Evolutionary conservation across 768 basidiomycete species (phyloP), one percentile per base, ranked within the genome.

Genomic region (Amanita exitialis): DNA sequence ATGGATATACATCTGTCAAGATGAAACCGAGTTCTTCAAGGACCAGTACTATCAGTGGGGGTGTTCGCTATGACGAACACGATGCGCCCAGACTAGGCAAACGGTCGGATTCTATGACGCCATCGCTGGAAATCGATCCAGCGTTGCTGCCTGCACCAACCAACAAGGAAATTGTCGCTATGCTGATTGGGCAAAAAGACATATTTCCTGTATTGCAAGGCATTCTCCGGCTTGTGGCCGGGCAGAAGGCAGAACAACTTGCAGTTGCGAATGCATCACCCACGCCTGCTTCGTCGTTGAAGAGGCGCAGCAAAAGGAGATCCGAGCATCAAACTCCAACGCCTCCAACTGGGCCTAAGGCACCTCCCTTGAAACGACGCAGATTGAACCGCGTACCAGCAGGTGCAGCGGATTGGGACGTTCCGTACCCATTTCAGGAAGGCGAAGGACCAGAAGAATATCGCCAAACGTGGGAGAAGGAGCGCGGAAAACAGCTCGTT

Each of bases 351-450:
- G 50, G 50, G 23, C 28, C 16, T 36, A 44, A 41, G 20, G 37
- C 53, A 18, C 56, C 59, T 12, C 59, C 71, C 5, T 43, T 58
- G 16, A 89, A 86, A 65, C 80, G 77, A 54, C 75, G 86, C 25
- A 85, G 77, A 57, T 67, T 89, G 12, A 72, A 70, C 51, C 66
- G 69, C 7, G 86, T 90, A 12, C 88, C 88, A 30, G 88, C 88
- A 18, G 88, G 88, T 9, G 88, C 88, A 1, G 73, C 64, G 1
- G 86, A 89, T 59, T 90, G 88, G 88, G 86, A 89, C 57, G 77
- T 90, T 0, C 88, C 88, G 0, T 90, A 82, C 62, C 88, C 88
- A 5, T 90, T 90, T 55, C 65, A 63, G 36, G 67, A 73, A 44
- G 88, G 85, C 25, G 82, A 90, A 56, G 88, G 83, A 1, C 85